Evolutionary conservation across 202 grass and related monocot species (phyloP).

Genomic region (Cymbopogon flexuosus): DNA sequence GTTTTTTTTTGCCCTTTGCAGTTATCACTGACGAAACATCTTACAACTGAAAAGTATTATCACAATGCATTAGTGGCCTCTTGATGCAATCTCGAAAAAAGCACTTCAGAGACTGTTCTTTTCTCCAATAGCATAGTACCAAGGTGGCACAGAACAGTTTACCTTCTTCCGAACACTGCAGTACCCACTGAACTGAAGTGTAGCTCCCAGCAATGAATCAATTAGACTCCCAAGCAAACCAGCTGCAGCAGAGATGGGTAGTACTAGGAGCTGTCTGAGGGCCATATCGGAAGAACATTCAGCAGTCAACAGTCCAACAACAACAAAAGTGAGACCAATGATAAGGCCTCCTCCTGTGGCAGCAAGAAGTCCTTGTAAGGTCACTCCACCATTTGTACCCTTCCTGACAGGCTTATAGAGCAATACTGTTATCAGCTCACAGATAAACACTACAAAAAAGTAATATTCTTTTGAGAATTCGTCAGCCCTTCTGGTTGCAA

Average conservation of each 20-base stretch:
- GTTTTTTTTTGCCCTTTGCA: neutral
- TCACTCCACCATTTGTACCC: conserved; percentile 88
- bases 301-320: conserved; percentile 61
- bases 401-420: conserved; percentile 63
- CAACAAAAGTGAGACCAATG: conserved; percentile 57
- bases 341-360: conserved; percentile 65
- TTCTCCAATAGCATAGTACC: neutral
- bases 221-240: conserved; percentile 84
- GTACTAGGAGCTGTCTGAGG: conserved; percentile 52
- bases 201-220: conserved; percentile 91
- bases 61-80: neutral
- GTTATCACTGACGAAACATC: conserved; percentile 1
- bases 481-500: neutral
- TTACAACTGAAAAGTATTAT: neutral
- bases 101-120: neutral
- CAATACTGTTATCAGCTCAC: conserved; percentile 29
- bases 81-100: conserved; percentile 12
- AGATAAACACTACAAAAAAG: conserved; percentile 24
- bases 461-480: conserved; percentile 3
- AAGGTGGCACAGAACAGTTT: conserved; percentile 23
- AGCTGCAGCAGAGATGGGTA: conserved; percentile 63
- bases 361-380: conserved; percentile 70
- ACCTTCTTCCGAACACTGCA: conserved; percentile 88
- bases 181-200: conserved; percentile 85
- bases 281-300: conserved; percentile 58